Conservation (phyloP, 257 asterid species). For the Ophiorrhiza pumila region DNA sequence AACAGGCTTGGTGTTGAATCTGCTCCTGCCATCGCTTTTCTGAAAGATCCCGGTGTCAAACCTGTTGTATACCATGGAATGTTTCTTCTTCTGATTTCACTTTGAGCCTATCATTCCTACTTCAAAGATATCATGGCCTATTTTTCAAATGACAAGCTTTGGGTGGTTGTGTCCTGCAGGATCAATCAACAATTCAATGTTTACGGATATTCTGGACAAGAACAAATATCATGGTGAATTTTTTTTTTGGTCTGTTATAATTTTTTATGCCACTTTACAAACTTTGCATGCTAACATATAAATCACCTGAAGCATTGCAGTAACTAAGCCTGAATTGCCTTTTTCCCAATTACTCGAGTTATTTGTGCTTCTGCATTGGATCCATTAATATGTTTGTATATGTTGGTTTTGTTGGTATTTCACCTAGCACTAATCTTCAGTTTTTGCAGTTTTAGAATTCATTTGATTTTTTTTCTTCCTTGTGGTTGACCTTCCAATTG, state of each 20-base stretch:
- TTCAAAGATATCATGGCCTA: constrained; percentile 6
- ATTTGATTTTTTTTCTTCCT: not conserved
- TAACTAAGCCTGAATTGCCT: not conserved
- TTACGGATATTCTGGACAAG: constrained; percentile 78
- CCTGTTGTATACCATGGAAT: constrained; percentile 81
- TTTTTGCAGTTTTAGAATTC: not conserved
- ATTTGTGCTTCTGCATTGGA: not conserved
- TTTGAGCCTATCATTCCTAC: not conserved
- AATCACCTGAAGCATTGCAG: not conserved
- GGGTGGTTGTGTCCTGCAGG: constrained; percentile 51
- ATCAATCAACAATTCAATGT: constrained; percentile 64
- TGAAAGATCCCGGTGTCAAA: constrained; percentile 88
- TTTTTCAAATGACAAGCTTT: constrained; percentile 30
- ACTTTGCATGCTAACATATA: not conserved
- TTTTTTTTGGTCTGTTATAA: constrained; percentile 11
- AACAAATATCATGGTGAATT: constrained; percentile 71
- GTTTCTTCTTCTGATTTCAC: constrained; percentile 18
- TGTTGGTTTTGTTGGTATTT: not conserved
- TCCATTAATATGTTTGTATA: not conserved
- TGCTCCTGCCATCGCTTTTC: constrained; percentile 84
- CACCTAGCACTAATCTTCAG: not conserved
- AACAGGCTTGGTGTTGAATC: constrained; percentile 88
- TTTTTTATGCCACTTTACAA: not conserved
- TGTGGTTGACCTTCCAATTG: not conserved
- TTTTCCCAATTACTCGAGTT: not conserved